These are phyloP conservation scores for Logfia minima DNA, from an alignment of 129 eudicot genomes.

Conservation along the genomic window DNA sequence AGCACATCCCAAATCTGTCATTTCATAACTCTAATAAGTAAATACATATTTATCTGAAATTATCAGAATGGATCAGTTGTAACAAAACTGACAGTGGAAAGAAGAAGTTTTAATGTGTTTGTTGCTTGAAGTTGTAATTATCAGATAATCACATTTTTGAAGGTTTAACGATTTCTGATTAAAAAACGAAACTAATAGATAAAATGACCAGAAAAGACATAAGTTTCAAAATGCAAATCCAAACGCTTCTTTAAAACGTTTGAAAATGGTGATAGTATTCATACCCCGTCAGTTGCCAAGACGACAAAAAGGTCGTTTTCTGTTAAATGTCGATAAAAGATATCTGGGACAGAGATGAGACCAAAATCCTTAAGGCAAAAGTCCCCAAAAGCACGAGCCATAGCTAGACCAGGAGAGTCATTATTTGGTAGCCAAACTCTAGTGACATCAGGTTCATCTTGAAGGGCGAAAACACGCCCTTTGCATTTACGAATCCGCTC, in stretches of 20 bases:
- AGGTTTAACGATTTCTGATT: too few species aligned
- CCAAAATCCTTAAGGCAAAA: conserved; percentile 91
- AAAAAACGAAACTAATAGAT: not conserved
- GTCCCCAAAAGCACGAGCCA: conserved; percentile 98
- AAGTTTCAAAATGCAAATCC: not conserved
- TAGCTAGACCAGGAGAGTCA: conserved; percentile 89
- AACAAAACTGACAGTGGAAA: not conserved
- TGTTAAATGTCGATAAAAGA: conserved; percentile 61
- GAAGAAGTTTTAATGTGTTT: not conserved
- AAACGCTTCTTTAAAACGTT: not conserved
- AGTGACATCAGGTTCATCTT: conserved; percentile 82
- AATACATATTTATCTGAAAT: not conserved
- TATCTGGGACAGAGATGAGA: conserved; percentile 75
- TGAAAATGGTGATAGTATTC: conserved; percentile 3
- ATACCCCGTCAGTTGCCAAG: conserved; percentile 88
- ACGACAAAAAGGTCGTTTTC: conserved; percentile 77
- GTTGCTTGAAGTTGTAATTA: not conserved
- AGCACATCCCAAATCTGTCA: conserved; percentile 86
- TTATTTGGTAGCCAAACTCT: conserved; percentile 87
- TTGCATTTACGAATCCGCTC: conserved; percentile 78
- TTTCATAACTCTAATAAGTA: conserved; percentile 13
- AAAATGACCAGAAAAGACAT: not conserved
- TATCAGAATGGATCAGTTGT: not conserved
- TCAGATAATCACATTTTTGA: not conserved
- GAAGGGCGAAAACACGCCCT: conserved; percentile 91